These are phyloP conservation scores for Cnidoscolus chayamansa DNA, from an alignment of 441 rosid species.

Conservation along the genomic window DNA sequence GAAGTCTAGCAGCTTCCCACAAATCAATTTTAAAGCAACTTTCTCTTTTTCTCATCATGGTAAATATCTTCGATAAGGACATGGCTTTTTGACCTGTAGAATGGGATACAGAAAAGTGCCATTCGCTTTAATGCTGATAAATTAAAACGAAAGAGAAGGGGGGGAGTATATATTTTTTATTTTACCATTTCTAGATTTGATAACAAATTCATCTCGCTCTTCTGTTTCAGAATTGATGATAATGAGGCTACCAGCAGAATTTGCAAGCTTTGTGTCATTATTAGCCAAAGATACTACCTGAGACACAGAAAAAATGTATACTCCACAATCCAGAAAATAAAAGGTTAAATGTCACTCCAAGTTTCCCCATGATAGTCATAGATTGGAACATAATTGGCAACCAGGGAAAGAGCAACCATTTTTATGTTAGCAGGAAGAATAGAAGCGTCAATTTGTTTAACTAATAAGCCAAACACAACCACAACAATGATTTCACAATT, in stretches of 20 bases:
- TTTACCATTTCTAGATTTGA: conserved; percentile 37
- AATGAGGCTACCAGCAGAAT: conserved; percentile 43
- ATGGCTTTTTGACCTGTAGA: conserved; percentile 44
- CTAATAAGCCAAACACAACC: neutral
- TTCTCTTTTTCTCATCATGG: conserved; percentile 63
- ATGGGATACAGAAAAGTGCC: conserved; percentile 21
- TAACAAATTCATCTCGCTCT: conserved; percentile 33
- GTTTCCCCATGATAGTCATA: neutral
- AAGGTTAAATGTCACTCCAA: neutral
- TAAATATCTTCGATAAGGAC: conserved; percentile 50
- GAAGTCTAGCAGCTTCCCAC: conserved; percentile 44
- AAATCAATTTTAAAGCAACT: conserved; percentile 51
- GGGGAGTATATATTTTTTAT: conserved; percentile 15
- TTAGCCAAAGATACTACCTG: conserved; percentile 63
- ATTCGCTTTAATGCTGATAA: conserved; percentile 21
- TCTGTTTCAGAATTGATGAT: conserved; percentile 43
- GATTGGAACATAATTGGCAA: neutral
- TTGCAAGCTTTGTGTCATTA: conserved; percentile 34
- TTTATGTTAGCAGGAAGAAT: neutral
- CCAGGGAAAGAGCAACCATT: neutral
- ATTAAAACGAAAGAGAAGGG: conserved; percentile 11
- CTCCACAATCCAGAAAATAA: neutral
- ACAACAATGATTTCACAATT: neutral
- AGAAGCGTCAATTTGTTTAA: neutral
- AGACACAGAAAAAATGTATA: conserved; percentile 25